These are phyloP conservation scores for Rhizophora mangle DNA, from an alignment of 345 rosid genomes.

Conservation along the genomic window DNA sequence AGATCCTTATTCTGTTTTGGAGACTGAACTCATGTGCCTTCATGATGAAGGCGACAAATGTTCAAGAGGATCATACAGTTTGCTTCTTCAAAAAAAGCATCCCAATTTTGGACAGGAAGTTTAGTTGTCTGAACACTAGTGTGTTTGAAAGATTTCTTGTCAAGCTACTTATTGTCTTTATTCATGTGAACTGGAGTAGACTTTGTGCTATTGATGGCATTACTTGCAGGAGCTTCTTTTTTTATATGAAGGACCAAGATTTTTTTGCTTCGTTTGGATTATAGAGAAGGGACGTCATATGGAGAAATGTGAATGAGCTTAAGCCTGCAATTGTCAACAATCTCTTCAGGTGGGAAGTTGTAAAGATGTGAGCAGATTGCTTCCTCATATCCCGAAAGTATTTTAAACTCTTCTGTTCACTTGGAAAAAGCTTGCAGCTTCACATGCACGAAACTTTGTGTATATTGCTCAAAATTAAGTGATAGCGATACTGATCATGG, in stretches of 20 bases:
- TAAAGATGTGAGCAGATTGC: too few species aligned
- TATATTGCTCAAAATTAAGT: too few species aligned
- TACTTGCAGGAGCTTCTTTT: background rate
- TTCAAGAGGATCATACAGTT: constrained; percentile 34
- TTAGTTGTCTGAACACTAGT: constrained; percentile 1
- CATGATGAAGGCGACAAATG: constrained; percentile 41
- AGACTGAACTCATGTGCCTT: constrained; percentile 62
- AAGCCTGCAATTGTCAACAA: background rate
- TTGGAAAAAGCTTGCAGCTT: too few species aligned
- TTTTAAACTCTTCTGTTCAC: too few species aligned
- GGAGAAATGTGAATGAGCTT: too few species aligned
- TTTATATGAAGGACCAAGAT: too few species aligned
- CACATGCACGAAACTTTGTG: too few species aligned
- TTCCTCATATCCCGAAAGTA: too few species aligned
- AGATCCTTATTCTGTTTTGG: constrained; percentile 79
- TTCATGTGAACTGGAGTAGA: background rate
- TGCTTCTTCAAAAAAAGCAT: constrained; percentile 82
- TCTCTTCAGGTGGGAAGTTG: too few species aligned
- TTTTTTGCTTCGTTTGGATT: background rate
- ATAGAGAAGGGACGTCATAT: too few species aligned
- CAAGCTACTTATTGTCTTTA: background rate
- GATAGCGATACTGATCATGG: too few species aligned
- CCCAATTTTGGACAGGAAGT: constrained; percentile 39
- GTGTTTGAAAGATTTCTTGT: constrained; percentile 15
- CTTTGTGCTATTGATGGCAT: background rate